Evolutionary conservation across 2,329 filamentous ascomycete genomes (phyloP), one percentile per base, ranked within the genome.

Genomic region (Botryosphaeria agaves): DNA sequence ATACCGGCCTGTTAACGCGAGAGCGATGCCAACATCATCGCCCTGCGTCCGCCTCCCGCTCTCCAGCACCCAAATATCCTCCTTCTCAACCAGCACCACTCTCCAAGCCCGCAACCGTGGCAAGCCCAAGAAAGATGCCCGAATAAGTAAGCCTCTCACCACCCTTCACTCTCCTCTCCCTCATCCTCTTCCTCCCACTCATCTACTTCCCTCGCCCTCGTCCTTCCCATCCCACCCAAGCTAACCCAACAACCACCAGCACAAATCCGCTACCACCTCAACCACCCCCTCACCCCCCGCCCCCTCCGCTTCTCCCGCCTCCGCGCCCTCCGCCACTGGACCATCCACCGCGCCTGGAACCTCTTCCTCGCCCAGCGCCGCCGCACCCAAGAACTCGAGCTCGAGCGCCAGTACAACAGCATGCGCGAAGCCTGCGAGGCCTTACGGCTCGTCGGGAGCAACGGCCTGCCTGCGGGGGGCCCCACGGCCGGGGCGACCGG

Each of bases 321-420:
- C 55, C 76, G 89, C 33, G 70, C 74, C 55, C 73, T 98, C 39
- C 81, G 89, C 28, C 89, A 98, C 65, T 98, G 89, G 89, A 95
- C 89, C 30, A 95, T 98, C 55, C 85, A 95, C 64, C 84, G 89
- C 44, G 87, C 87, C 14, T 95, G 85, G 83, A 67, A 81, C 45
- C 65, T 95, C 18, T 78, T 77, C 57, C 73, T 76, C 44, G 68
- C 75, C 42, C 69, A 79, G 49, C 66, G 74, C 44, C 73, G 74
- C 29, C 62, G 68, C 39, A 57, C 61, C 20, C 66, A 72, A 30
- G 66, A 80, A 49, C 59, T 65, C 32, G 81, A 85, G 51, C 66
- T 94, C 28, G 72, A 83, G 58, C 66, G 80, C 25, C 72, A 72
- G 61, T 84, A 85, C 58, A 76, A 81, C 48, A 72, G 71, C 47